Evolutionary conservation across 2,329 filamentous ascomycete genomes (phyloP).

Genomic region (Trichoderma atrobrunneum): DNA sequence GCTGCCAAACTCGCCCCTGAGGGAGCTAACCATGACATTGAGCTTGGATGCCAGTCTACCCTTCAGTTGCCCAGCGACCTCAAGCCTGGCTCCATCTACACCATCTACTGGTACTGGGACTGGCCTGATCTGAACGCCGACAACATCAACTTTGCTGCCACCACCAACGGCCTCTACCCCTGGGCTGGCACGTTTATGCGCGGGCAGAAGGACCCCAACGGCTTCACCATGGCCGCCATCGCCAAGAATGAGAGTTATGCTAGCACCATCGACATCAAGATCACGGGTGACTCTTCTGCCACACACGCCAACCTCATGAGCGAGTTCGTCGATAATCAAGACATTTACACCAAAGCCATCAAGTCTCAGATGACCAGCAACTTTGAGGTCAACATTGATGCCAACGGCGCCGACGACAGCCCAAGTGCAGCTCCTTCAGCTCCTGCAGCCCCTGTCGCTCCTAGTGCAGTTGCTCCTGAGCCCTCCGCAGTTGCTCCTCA

Average conservation of each 20-base stretch:
- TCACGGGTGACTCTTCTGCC: constrained; percentile 29
- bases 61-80: constrained; percentile 69
- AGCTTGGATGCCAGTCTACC: constrained; percentile 78
- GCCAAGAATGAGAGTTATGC: constrained; percentile 42
- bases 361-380: constrained; percentile 44
- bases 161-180: constrained; percentile 41
- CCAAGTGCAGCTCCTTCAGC: background rate
- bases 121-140: constrained; percentile 65
- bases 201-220: constrained; percentile 36
- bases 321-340: constrained; percentile 36
- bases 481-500: constrained; percentile 16
- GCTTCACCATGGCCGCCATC: constrained; percentile 36
- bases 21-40: constrained; percentile 52
- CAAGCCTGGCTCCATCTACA: constrained; percentile 63
- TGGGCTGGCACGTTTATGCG: constrained; percentile 43
- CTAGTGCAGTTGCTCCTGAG: constrained; percentile 3
- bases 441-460: background rate
- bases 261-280: constrained; percentile 41
- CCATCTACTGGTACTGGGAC: constrained; percentile 96
- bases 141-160: constrained; percentile 40
- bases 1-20: constrained; percentile 52
- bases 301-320: constrained; percentile 23
- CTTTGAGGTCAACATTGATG: constrained; percentile 44
- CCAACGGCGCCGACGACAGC: constrained; percentile 23
- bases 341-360: constrained; percentile 45